phyloP scores from a whole-genome alignment of 441 rosid genomes.

The Adansonia gregorii region DNA sequence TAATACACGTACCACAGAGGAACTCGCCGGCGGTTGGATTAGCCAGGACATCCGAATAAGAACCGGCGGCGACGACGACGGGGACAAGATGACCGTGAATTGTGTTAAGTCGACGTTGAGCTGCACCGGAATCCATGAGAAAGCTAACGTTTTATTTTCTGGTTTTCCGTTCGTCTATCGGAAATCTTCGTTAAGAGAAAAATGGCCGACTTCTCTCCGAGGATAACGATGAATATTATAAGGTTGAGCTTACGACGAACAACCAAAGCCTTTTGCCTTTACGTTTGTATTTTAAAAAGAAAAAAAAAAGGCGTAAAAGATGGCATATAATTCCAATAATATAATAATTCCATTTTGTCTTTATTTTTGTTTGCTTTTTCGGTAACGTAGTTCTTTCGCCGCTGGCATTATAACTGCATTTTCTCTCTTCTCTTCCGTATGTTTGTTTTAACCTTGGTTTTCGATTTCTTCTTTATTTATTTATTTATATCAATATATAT shows the following conservation, averaged over 20 bases:
- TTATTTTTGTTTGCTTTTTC: too few relatives aligned
- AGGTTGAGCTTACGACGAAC: background rate
- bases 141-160: background rate
- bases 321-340: too few relatives aligned
- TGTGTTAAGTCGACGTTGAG: conserved; percentile 79
- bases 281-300: too few relatives aligned
- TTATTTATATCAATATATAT: too few relatives aligned
- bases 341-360: too few relatives aligned
- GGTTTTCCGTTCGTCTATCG: conserved; percentile 34
- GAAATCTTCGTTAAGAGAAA: conserved; percentile 10
- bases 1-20: conserved; percentile 50
- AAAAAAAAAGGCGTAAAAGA: too few relatives aligned
- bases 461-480: too few relatives aligned
- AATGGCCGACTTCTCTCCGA: conserved; percentile 29
- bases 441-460: too few relatives aligned
- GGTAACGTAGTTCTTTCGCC: too few relatives aligned
- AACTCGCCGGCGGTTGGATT: conserved; percentile 84
- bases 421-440: too few relatives aligned
- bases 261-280: too few relatives aligned
- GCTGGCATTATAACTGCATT: too few relatives aligned
- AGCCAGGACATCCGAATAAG: conserved; percentile 53
- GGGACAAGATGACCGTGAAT: conserved; percentile 62
- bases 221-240: background rate
- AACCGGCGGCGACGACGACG: conserved; percentile 24
- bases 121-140: conserved; percentile 52